A percentile compares a stretch with the other conserved stretches of the same genome.
These are phyloP conservation scores for Hymenoscyphus infarciens DNA, from an alignment of 2,329 filamentous ascomycete species.

Conservation along the genomic window DNA sequence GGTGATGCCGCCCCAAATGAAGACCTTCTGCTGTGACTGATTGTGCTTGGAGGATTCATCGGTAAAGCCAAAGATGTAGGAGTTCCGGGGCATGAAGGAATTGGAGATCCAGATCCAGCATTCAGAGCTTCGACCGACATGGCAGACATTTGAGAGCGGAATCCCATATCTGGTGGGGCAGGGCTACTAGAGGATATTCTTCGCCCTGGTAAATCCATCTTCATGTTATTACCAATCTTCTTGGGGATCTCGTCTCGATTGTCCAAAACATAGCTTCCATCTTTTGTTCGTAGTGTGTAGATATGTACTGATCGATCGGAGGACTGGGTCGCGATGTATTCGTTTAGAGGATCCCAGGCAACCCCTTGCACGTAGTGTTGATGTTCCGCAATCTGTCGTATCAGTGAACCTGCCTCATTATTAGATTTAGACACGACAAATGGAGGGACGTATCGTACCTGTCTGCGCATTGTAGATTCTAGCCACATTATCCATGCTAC, in stretches of 20 bases:
- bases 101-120: constrained; percentile 70
- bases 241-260: constrained; percentile 61
- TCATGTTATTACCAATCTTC: constrained; percentile 71
- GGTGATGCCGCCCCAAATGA: constrained; percentile 74
- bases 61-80: constrained; percentile 84
- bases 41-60: constrained; percentile 90
- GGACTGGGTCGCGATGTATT: constrained; percentile 96
- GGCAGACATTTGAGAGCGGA: constrained; percentile 51
- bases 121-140: constrained; percentile 52
- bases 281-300: constrained; percentile 93
- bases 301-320: constrained; percentile 98
- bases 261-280: constrained; percentile 83
- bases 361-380: constrained; percentile 98
- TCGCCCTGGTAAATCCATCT: constrained; percentile 87
- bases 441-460: constrained; percentile 49
- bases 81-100: constrained; percentile 87
- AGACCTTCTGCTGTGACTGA: constrained; percentile 89
- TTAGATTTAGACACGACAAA: constrained; percentile 18
- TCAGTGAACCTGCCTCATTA: constrained; percentile 50
- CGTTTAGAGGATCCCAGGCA: constrained; percentile 96
- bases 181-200: constrained; percentile 90
- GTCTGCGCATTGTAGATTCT: constrained; percentile 93
- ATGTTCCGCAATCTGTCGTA: constrained; percentile 94
- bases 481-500: constrained; percentile 98
- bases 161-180: constrained; percentile 76